Evolutionary conservation across 73 alveolate genomes (phyloP).

Genomic region (Tetrahymena malaccensis): DNA sequence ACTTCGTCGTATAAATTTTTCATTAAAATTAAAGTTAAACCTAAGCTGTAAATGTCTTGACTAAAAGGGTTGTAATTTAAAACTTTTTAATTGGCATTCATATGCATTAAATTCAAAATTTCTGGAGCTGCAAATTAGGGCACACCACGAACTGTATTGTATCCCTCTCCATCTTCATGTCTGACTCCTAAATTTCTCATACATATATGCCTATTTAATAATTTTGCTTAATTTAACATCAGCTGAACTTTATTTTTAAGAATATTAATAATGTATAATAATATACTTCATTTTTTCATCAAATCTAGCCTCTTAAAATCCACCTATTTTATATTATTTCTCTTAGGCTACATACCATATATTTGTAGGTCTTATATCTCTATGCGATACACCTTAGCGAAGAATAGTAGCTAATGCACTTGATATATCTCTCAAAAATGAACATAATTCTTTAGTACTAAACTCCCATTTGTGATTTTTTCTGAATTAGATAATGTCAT

Average conservation of each 20-base stretch:
- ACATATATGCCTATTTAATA: background rate
- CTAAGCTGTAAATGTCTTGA: constrained; percentile 25
- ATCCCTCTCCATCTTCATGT: constrained; percentile 31
- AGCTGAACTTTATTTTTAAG: background rate
- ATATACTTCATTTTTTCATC: background rate
- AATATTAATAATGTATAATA: background rate
- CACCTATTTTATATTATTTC: constrained; percentile 24
- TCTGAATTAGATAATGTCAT: constrained; percentile 32
- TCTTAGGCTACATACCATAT: constrained; percentile 32
- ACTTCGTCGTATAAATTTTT: constrained; percentile 18
- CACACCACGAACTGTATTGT: constrained; percentile 39
- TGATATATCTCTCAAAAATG: constrained; percentile 28
- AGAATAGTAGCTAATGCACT: constrained; percentile 19
- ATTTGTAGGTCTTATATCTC: constrained; percentile 34
- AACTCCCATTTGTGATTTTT: constrained; percentile 36
- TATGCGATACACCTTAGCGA: constrained; percentile 6
- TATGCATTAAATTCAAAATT: constrained; percentile 10
- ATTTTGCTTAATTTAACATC: background rate
- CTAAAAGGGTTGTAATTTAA: constrained; percentile 30
- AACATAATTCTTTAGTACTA: constrained; percentile 14
- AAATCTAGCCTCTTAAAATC: constrained; percentile 34
- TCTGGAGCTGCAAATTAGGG: constrained; percentile 39
- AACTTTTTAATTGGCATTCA: constrained; percentile 4
- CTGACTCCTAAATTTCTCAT: background rate
- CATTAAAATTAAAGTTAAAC: constrained; percentile 20